Base-by-base conservation (phyloP, 768 basidiomycete species). In the Lentinus brumalis region DNA sequence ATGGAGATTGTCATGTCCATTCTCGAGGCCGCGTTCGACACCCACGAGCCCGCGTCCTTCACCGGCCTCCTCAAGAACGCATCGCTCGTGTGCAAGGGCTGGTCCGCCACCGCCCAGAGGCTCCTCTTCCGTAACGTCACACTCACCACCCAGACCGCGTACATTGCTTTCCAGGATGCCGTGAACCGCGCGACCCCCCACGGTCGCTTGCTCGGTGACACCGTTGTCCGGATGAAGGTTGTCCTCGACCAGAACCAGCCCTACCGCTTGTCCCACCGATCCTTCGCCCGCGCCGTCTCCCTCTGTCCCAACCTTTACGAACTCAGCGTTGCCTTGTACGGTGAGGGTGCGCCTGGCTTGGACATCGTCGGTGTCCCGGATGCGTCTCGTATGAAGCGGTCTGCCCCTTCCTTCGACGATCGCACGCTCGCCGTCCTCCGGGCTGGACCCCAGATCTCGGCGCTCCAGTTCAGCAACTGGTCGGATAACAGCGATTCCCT, bases 161-260 rank as follows among this genome's bases (percentile, higher is more conserved):
- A 81, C 72, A 74, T 75, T 45, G 76, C 85, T 0, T 89, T 92
- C 73, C 70, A 74, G 47, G 69, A 66, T 16, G 83, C 88, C 6
- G 79, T 85, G 55, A 75, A 83, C 55, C 77, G 75, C 42, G 69
- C 77, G 38, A 80, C 81, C 1, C 68, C 70, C 10, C 83, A 80
- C 45, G 85, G 85, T 26, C 73, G 77, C 50, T 70, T 79, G 51
- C 80, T 88, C 47, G 79, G 78, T 29, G 79, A 82, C 67, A 74
- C 84, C 2, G 86, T 89, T 50, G 71, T 77, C 35, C 77, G 78
- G 14, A 74, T 91, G 70, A 78, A 77, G 29, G 81, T 83, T 38
- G 77, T 84, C 40, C 67, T 92, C 55, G 90, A 91, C 75, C 78
- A 83, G 68, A 89, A 87, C 67, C 87, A 91, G 61, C 89, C 86